Evolutionary conservation across 148 eudicot genomes (phyloP).

Genomic region (Vaccinium myrtillus): DNA sequence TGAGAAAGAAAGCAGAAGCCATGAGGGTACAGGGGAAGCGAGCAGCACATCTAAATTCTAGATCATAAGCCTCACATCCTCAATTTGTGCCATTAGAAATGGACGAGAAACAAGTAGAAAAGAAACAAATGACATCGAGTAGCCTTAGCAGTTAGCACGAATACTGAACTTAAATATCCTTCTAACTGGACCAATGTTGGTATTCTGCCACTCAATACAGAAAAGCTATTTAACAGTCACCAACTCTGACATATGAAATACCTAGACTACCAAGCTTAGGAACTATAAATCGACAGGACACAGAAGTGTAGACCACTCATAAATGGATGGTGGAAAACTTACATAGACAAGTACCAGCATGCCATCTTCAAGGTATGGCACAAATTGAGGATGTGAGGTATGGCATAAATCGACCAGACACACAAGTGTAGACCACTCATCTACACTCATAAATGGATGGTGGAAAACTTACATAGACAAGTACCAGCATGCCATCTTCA

Average conservation of each 20-base stretch:
- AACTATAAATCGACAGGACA: neutral
- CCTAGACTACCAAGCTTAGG: neutral
- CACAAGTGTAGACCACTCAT: no score
- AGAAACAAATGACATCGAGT: neutral
- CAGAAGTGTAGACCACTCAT: no score
- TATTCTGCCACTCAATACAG: neutral
- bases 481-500: neutral
- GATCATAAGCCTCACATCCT: neutral
- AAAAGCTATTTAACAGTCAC: neutral
- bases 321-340: neutral
- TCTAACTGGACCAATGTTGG: neutral
- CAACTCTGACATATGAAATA: neutral
- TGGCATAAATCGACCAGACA: neutral
- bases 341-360: neutral
- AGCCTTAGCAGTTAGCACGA: neutral
- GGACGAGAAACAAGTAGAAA: neutral
- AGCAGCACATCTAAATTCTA: neutral
- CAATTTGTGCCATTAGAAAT: neutral
- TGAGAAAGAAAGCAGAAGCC: neutral
- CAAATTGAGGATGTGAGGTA: no score
- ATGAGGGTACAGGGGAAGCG: neutral
- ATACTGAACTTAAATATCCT: neutral
- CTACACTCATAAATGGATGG: neutral
- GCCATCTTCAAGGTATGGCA: neutral
- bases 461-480: neutral